A percentile compares a stretch with the other conserved stretches of the same genome.
Conservation (phyloP, 345 rosid genomes). For the Arabidopsis arenosa region DNA sequence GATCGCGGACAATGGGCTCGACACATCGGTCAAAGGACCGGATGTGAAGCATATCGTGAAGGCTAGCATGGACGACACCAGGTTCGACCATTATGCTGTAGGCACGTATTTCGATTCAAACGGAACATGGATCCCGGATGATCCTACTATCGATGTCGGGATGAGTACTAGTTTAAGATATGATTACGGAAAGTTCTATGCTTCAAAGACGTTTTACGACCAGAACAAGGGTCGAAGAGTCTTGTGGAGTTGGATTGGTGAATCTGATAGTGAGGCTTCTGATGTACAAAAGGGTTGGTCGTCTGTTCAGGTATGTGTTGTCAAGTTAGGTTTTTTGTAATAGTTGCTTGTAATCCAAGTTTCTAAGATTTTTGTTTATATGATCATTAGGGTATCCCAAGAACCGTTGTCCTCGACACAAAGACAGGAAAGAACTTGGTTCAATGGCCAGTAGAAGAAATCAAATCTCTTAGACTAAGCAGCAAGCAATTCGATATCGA, state of each 20-base stretch:
- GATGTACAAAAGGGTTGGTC: slow-evolving; percentile 94
- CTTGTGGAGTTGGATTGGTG: slow-evolving; percentile 95
- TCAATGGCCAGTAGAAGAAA: slow-evolving; percentile 92
- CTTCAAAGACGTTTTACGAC: slow-evolving; percentile 90
- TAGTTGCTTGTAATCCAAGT: slow-evolving; percentile 13
- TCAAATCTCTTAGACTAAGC: slow-evolving; percentile 71
- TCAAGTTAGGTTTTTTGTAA: neutral
- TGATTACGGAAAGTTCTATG: slow-evolving; percentile 89
- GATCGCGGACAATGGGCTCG: slow-evolving; percentile 61
- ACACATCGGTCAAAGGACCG: slow-evolving; percentile 69
- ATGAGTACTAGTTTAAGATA: slow-evolving; percentile 62
- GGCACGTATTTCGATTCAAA: slow-evolving; percentile 68
- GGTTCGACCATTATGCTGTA: slow-evolving; percentile 73
- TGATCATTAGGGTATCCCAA: slow-evolving; percentile 65
- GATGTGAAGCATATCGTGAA: slow-evolving; percentile 80
- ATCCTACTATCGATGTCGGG: slow-evolving; percentile 79
- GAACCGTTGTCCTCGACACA: slow-evolving; percentile 65
- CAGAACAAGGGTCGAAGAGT: slow-evolving; percentile 68
- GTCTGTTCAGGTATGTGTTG: slow-evolving; percentile 71
- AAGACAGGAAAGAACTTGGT: slow-evolving; percentile 70
- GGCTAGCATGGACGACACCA: slow-evolving; percentile 87
- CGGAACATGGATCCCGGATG: slow-evolving; percentile 82
- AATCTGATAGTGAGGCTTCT: slow-evolving; percentile 74
- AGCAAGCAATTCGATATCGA: slow-evolving; percentile 54
- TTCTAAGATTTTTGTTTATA: neutral